phyloP scores from a whole-genome alignment of 2,329 filamentous ascomycete genomes.

The Thermothelomyces thermophilus region DNA sequence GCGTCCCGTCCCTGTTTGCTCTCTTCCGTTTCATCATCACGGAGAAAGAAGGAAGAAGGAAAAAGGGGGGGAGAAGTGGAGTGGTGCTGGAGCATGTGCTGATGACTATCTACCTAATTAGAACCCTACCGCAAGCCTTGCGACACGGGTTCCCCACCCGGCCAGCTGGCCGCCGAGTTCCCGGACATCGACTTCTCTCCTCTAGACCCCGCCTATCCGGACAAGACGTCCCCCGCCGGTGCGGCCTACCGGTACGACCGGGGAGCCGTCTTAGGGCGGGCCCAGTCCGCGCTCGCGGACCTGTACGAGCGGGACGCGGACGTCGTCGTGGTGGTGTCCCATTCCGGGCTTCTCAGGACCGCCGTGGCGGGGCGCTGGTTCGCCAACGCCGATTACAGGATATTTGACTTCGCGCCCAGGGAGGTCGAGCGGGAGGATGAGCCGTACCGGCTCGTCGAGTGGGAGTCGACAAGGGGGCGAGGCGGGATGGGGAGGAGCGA shows the following conservation, averaged over 20 bases:
- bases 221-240: constrained; percentile 47
- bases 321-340: constrained; percentile 55
- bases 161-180: constrained; percentile 41
- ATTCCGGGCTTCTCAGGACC: constrained; percentile 54
- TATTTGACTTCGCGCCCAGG: constrained; percentile 47
- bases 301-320: constrained; percentile 44
- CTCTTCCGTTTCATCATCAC: background rate
- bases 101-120: constrained; percentile 20
- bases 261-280: constrained; percentile 47
- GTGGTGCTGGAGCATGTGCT: too few species aligned
- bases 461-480: constrained; percentile 39
- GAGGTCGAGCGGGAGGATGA: constrained; percentile 21
- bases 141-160: constrained; percentile 50
- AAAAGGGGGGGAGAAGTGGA: too few species aligned
- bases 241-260: constrained; percentile 47
- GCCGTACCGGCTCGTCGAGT: constrained; percentile 31
- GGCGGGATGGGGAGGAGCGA: constrained; percentile 46
- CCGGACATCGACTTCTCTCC: constrained; percentile 48
- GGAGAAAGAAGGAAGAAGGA: too few species aligned
- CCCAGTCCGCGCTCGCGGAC: constrained; percentile 41
- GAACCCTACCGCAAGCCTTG: constrained; percentile 52
- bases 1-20: background rate
- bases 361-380: constrained; percentile 49
- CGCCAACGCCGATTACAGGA: constrained; percentile 57
- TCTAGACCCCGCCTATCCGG: constrained; percentile 54